Conservation (phyloP, 2,329 filamentous ascomycete species). For the Fusarium nygamai region DNA sequence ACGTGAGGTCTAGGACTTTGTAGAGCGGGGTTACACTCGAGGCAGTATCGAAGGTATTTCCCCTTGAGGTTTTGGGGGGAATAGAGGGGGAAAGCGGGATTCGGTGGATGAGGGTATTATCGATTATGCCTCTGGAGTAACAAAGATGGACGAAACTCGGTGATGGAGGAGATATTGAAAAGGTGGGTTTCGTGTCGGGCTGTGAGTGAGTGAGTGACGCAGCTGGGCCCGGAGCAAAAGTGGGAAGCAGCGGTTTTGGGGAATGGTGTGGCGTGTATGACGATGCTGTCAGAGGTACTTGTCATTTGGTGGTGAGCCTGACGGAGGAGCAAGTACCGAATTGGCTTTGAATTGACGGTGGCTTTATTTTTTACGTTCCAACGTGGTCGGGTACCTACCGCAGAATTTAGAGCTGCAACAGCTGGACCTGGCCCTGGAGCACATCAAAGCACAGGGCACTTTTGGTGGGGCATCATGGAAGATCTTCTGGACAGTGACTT, state of each 20-base stretch:
- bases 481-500: not conserved
- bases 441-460: conserved; percentile 28
- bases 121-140: conserved; percentile 13
- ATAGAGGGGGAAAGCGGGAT: conserved; percentile 4
- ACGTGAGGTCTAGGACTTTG: not conserved
- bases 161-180: conserved; percentile 22
- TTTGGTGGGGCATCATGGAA: conserved; percentile 1
- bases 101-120: conserved; percentile 27
- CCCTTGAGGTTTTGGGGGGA: not conserved
- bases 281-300: conserved; percentile 31
- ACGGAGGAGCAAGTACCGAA: not conserved
- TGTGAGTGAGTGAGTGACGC: conserved; percentile 34
- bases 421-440: conserved; percentile 15
- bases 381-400: not conserved
- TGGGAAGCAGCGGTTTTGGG: conserved; percentile 36
- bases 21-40: conserved; percentile 16
- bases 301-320: not conserved
- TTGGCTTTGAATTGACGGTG: not conserved
- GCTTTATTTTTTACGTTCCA: conserved; percentile 20
- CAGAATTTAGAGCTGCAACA: not conserved
- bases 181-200: conserved; percentile 29
- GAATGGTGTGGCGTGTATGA: conserved; percentile 43
- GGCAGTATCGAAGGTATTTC: not conserved
- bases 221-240: conserved; percentile 38
- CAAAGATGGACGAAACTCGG: conserved; percentile 6